Base-by-base conservation (phyloP, 345 rosid genomes). In the Citrus unshiu region DNA sequence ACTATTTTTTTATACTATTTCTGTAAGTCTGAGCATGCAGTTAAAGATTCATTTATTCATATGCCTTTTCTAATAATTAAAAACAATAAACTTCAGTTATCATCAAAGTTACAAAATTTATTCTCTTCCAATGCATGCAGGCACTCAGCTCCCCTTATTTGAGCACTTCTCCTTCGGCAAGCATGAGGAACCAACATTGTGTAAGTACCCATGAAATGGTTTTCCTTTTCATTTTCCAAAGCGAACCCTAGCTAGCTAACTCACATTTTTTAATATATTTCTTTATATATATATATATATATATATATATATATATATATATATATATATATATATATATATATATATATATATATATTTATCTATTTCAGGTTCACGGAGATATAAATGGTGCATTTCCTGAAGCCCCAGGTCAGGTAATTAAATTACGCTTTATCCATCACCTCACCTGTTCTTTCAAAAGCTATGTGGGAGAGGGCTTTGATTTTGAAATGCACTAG, bases 71-170 rank as follows among this genome's bases (percentile, higher is more conserved):
- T 7, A 25, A 51, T 18, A 51, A 24, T 46, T 46, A 46, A 46
- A 46, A 46, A 13, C 51, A 46, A 12, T 12, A 46, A 46, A 13
- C 5, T 46, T 12, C 51, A 46, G 51, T 46, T 46, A 46, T 46
- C 51, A 12, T 46, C 51, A 46, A 43, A 46, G 51, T 46, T 46
- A 46, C 51, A 46, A 13, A 46, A 73, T 73, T 58, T 35, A 14
- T 72, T 70, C 60, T 43, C 81, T 67, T 22, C 9, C 54, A 40
- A 46, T 46, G 16, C 51, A 46, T 74, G 82, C 86, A 89, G 91
- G 90, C 91, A 62, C 90, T 89, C 40, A 85, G 89, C 85, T 82
- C 83, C 18, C 90, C 91, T 75, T 89, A 87, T 85, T 68, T 89
- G 87, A 82, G 57, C 62, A 77, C 80, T 72, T 40, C 85, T 66